Evolutionary conservation across 805 yeast species (phyloP), one percentile per base, ranked within the genome.

Genomic region (Saturnispora silvae): DNA sequence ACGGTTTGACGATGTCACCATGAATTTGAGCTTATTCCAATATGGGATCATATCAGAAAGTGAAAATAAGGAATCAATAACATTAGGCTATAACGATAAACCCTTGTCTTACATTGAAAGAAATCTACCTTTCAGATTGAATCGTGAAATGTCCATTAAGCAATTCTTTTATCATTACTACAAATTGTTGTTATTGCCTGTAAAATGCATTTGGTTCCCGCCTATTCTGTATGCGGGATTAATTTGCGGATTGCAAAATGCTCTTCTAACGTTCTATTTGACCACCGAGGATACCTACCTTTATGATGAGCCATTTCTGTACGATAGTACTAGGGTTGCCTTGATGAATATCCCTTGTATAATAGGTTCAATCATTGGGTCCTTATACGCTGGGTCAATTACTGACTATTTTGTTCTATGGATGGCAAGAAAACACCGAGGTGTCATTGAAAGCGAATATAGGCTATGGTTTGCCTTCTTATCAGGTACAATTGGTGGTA

Each of bases 211-310:
- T 3, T 43, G 47, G 35, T 75, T 74, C 49, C 83, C 83, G 1
- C 77, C 81, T 1, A 76, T 75, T 9, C 56, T 77, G 44, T 61
- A 70, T 22, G 67, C 79, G 3, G 83, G 84, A n/a, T 43, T 75
- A 7, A 73, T 77, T 43, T 81, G 87, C 85, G 89, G 89, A 17
- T 64, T 75, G 39, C 87, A 81, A 52, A 81, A 78, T 51, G 81
- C 85, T 0, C 72, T 79, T 50, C 62, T 81, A 44, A 69, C 86
- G 0, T 81, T 81, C 50, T 81, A 81, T 56, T 55, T 81, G 42
- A 80, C 87, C 2, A 72, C 82, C 3, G 78, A 79, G 51, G 86
- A 80, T 43, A 75, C 76, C 29, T 60, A 61, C 43, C 76, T 74
- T 55, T 72, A 71, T 34, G 73, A 64, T 35, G 64, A 67, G 0